Conservation (phyloP, 768 basidiomycete genomes). For the Tulasnella sp. region DNA sequence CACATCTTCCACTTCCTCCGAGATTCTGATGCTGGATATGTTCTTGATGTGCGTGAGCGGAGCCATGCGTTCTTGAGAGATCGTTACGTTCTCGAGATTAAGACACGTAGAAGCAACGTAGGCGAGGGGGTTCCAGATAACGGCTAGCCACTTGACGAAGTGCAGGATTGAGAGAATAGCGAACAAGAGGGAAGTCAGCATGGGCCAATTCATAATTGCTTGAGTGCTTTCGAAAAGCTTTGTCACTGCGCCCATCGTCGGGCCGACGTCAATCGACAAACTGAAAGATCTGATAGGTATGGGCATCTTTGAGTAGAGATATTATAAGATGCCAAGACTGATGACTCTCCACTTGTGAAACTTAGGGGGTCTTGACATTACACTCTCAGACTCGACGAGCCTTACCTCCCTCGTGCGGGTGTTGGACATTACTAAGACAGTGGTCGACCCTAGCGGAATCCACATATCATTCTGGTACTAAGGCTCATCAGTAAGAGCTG, state of each 20-base stretch:
- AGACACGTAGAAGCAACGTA: too few species aligned
- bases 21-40: too few species aligned
- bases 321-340: not conserved
- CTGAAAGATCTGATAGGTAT: slow-evolving; percentile 16
- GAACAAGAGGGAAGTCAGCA: slow-evolving; percentile 37
- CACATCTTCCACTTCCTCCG: too few species aligned
- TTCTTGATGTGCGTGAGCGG: too few species aligned
- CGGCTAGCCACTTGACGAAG: too few species aligned
- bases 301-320: not conserved
- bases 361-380: not conserved
- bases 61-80: too few species aligned
- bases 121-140: too few species aligned
- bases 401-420: not conserved
- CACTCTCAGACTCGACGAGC: not conserved
- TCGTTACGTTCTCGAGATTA: too few species aligned
- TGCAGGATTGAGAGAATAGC: slow-evolving; percentile 44
- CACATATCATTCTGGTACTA: too few species aligned
- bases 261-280: slow-evolving; percentile 17
- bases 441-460: too few species aligned
- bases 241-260: slow-evolving; percentile 17
- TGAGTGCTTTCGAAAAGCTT: slow-evolving; percentile 4
- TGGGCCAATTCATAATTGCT: slow-evolving; percentile 34
- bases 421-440: not conserved
- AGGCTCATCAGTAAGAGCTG: too few species aligned
- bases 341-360: too few species aligned